Percentiles rank a stretch among this genome's conserved stretches.
These are phyloP conservation scores for Acidiella bohemica DNA, from an alignment of 495 filamentous ascomycete species.

Conservation along the genomic window DNA sequence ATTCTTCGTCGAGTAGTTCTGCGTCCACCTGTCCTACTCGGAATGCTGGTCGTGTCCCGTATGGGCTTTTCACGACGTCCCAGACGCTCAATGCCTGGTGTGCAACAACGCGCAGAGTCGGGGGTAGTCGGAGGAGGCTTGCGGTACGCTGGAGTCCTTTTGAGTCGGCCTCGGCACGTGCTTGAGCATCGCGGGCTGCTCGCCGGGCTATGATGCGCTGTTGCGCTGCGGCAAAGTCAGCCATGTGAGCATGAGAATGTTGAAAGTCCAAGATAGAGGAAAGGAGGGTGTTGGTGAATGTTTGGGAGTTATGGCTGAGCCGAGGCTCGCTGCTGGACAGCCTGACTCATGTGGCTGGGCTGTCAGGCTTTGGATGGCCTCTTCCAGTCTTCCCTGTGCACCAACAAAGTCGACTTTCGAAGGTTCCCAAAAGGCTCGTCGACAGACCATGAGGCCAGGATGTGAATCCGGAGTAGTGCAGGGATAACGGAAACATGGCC, in stretches of 20 bases:
- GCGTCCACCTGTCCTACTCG: constrained; percentile 95
- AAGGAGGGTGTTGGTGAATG: not conserved
- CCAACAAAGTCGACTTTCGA: no score
- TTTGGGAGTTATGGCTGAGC: not conserved
- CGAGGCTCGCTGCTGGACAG: no score
- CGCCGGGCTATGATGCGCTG: constrained; percentile 68
- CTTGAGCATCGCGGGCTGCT: constrained; percentile 54
- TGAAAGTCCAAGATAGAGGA: not conserved
- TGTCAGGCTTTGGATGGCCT: no score
- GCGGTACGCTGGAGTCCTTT: constrained; percentile 42
- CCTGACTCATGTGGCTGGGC: no score
- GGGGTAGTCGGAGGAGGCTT: constrained; percentile 38
- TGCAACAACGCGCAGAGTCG: constrained; percentile 52
- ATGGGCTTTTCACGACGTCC: constrained; percentile 57
- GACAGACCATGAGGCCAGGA: no score
- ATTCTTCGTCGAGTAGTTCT: constrained; percentile 87
- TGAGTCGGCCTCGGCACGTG: constrained; percentile 43
- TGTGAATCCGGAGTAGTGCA: no score
- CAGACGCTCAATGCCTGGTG: constrained; percentile 47
- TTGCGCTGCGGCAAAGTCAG: constrained; percentile 76
- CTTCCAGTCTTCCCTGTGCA: no score
- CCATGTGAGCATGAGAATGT: constrained; percentile 14
- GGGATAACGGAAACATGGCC: no score
- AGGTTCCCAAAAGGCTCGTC: no score
- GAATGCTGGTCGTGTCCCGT: constrained; percentile 72